Percentiles rank a stretch among this genome's conserved stretches.
phyloP scores from a whole-genome alignment of 441 rosid genomes.

The Daphne laureola region DNA sequence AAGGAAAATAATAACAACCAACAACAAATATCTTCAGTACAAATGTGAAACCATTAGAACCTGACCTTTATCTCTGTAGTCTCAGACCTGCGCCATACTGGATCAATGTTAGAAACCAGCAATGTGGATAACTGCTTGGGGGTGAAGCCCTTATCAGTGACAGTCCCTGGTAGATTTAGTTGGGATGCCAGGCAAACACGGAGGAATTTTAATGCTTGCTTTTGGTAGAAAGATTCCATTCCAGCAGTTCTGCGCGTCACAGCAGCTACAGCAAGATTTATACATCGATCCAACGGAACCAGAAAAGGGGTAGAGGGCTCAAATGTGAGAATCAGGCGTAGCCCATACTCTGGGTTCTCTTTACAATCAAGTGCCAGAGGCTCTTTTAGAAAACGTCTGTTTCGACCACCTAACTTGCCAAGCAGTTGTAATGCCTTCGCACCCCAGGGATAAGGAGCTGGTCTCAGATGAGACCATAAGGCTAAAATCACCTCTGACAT shows the following conservation, averaged over 20 bases:
- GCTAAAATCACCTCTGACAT: slow-evolving; percentile 97
- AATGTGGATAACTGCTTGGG: slow-evolving; percentile 49
- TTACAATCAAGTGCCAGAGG: slow-evolving; percentile 97
- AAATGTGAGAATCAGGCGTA: slow-evolving; percentile 93
- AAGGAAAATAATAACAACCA: too few species aligned
- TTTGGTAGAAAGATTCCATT: slow-evolving; percentile 69
- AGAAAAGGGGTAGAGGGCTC: slow-evolving; percentile 94
- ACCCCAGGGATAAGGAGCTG: slow-evolving; percentile 94
- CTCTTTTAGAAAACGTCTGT: slow-evolving; percentile 89
- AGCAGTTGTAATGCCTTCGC: slow-evolving; percentile 88
- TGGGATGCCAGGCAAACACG: slow-evolving; percentile 89
- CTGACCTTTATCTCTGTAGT: slow-evolving; percentile 73
- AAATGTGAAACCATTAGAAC: slow-evolving; percentile 9
- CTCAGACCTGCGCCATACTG: slow-evolving; percentile 71
- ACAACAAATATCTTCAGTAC: too few species aligned
- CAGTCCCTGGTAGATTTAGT: slow-evolving; percentile 89
- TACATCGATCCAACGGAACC: slow-evolving; percentile 91
- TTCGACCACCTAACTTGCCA: slow-evolving; percentile 98
- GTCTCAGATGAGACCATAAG: slow-evolving; percentile 93
- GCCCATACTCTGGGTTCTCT: slow-evolving; percentile 98
- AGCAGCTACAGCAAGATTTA: slow-evolving; percentile 93
- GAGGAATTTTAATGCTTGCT: slow-evolving; percentile 86
- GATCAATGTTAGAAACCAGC: slow-evolving; percentile 63
- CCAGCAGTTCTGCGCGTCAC: slow-evolving; percentile 52
- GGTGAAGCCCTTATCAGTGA: slow-evolving; percentile 64